Base-by-base conservation (phyloP, 164 flowering plant species). In the Dillenia turbinata region DNA sequence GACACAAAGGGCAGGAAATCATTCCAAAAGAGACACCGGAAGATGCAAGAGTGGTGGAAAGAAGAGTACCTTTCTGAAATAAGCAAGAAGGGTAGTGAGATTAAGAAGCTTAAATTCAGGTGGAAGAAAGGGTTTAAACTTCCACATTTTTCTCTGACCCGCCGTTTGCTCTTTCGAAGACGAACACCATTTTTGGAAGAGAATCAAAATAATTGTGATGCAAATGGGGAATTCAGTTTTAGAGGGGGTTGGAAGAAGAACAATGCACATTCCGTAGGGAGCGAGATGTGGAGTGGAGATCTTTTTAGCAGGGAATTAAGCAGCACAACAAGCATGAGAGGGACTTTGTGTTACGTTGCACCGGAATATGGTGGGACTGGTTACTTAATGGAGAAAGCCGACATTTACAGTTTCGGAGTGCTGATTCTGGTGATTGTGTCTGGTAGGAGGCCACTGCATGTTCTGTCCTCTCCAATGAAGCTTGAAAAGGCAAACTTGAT, bases 31-130 rank as follows among this genome's bases (percentile, higher is more conserved):
- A 87, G 80, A 73, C 82, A 78, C 12, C 79, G 77, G 78, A 90
- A 95, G 78, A 92, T 90, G 91, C 86, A 85, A 56, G 98, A 95
- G 50, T 95, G 99, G 99, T 95, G 99, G 99, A 92, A 84, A 64
- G 95, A 95, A 67, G 98, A 95, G 63, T 75, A 91, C 54, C 77
- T 81, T 57, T 83, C 73, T 46, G 97, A 89, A 72, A 74, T 83
- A 12, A 88, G 78, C 76, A 86, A 74, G 75, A 87, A 82, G 69
- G 61, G 77, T 45, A 66, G 69, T 44, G 82, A 69, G 71, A 47
- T 75, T 15, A 81, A 69, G 57, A 82, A 62, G 61, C 68, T 86
- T 13, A 72, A 81, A 63, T 64, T 67, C 14, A 85, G 68, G 77
- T 79, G 77, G 73, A 88, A 66, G 77, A 81, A 75, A 60, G 70